Evolutionary conservation across 2,329 filamentous ascomycete genomes (phyloP).

Genomic region (Onygenales sp.): DNA sequence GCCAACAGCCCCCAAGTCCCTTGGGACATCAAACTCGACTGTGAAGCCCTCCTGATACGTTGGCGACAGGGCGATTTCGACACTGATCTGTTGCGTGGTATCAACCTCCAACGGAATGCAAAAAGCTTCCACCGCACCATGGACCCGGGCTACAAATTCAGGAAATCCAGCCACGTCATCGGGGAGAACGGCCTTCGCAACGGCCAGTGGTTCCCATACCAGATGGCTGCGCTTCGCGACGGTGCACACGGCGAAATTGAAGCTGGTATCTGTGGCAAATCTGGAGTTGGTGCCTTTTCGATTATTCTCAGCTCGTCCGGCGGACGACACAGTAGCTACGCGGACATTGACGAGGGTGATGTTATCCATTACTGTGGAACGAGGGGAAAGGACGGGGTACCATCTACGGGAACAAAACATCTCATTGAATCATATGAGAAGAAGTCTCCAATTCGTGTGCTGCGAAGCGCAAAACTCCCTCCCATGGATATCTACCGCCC

Average conservation of each 20-base stretch:
- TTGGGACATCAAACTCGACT: constrained; percentile 12
- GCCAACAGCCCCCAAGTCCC: constrained; percentile 1
- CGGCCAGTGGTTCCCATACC: constrained; percentile 18
- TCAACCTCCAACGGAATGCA: constrained; percentile 1
- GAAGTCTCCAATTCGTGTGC: constrained; percentile 39
- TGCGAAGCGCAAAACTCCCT: constrained; percentile 34
- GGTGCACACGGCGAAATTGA: constrained; percentile 18
- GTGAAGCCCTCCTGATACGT: constrained; percentile 5
- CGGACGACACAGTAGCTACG: constrained; percentile 26
- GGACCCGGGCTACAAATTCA: constrained; percentile 5
- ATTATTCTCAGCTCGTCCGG: constrained; percentile 39
- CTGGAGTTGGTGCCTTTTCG: constrained; percentile 40
- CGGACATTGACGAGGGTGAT: constrained; percentile 43
- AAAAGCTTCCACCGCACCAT: constrained; percentile 2
- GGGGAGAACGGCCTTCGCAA: constrained; percentile 14
- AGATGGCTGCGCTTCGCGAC: constrained; percentile 15
- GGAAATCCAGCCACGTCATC: neutral
- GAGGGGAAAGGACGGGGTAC: constrained; percentile 21
- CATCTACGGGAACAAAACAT: constrained; percentile 26
- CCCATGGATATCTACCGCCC: constrained; percentile 36
- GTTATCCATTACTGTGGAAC: constrained; percentile 46
- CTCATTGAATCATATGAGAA: constrained; percentile 33
- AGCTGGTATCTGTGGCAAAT: constrained; percentile 39
- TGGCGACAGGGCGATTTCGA: constrained; percentile 10
- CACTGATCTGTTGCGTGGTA: constrained; percentile 7